These are phyloP conservation scores for Curvularia verruculosa DNA, from an alignment of 2,329 filamentous ascomycete species.

Conservation along the genomic window DNA sequence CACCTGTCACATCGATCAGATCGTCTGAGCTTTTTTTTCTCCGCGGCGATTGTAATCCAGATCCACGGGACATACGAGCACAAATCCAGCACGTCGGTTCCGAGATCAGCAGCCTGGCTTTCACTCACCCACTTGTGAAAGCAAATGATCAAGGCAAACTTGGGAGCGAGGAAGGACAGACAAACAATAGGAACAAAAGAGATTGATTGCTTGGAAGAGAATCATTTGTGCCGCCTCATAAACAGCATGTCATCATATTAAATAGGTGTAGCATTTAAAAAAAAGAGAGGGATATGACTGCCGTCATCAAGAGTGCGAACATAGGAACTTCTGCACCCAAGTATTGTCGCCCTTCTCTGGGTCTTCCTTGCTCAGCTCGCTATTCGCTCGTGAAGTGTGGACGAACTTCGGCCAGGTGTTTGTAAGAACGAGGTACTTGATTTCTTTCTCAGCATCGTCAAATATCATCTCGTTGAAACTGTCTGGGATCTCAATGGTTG, in stretches of 20 bases:
- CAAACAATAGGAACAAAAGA: neutral
- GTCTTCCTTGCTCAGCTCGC: constrained; percentile 25
- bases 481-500: constrained; percentile 30
- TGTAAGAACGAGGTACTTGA: constrained; percentile 46
- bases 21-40: neutral
- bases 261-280: neutral
- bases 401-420: constrained; percentile 49
- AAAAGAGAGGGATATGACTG: neutral
- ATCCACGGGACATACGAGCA: neutral
- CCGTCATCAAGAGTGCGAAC: constrained; percentile 2
- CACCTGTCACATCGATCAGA: neutral
- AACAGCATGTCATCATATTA: constrained; percentile 6
- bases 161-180: neutral
- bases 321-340: constrained; percentile 17
- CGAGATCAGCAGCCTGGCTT: neutral
- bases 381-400: constrained; percentile 31
- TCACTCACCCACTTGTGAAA: neutral
- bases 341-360: constrained; percentile 19
- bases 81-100: neutral
- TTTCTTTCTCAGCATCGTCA: constrained; percentile 39
- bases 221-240: neutral
- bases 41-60: neutral
- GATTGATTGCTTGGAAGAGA: neutral
- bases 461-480: constrained; percentile 39
- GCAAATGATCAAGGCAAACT: neutral